These are phyloP conservation scores for Parsonsia alboflavescens DNA, from an alignment of 257 asterid genomes.

Conservation along the genomic window DNA sequence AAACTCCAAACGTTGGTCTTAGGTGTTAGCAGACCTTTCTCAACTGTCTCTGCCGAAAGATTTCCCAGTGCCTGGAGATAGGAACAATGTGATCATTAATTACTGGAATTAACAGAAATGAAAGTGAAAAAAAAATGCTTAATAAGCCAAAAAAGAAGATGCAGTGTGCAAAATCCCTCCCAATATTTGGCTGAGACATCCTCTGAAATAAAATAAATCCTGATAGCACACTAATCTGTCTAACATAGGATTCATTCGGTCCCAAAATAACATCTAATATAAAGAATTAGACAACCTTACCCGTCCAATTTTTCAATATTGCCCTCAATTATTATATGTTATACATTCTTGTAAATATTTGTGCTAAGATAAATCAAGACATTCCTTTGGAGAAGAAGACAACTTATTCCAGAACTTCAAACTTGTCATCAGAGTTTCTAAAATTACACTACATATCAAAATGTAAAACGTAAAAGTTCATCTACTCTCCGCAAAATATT, in stretches of 20 bases:
- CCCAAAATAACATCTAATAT: background rate
- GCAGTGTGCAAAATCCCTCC: background rate
- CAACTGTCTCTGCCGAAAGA: slow-evolving; percentile 82
- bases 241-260: background rate
- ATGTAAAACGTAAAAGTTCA: background rate
- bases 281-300: too few relatives aligned
- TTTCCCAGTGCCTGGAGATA: slow-evolving; percentile 63
- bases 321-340: background rate
- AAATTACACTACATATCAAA: background rate
- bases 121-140: background rate
- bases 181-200: background rate
- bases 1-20: slow-evolving; percentile 96
- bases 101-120: background rate
- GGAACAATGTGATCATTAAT: background rate
- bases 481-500: too few relatives aligned
- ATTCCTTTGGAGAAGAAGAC: background rate
- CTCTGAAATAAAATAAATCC: too few relatives aligned
- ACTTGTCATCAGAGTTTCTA: background rate
- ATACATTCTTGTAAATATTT: background rate
- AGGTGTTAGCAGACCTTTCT: slow-evolving; percentile 77
- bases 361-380: background rate
- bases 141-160: background rate
- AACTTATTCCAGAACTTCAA: background rate
- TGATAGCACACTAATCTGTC: background rate
- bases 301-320: background rate